A percentile compares a stretch with the other conserved stretches of the same genome.
phyloP scores from a whole-genome alignment of 257 asterid species.

The Datura wrightii region DNA sequence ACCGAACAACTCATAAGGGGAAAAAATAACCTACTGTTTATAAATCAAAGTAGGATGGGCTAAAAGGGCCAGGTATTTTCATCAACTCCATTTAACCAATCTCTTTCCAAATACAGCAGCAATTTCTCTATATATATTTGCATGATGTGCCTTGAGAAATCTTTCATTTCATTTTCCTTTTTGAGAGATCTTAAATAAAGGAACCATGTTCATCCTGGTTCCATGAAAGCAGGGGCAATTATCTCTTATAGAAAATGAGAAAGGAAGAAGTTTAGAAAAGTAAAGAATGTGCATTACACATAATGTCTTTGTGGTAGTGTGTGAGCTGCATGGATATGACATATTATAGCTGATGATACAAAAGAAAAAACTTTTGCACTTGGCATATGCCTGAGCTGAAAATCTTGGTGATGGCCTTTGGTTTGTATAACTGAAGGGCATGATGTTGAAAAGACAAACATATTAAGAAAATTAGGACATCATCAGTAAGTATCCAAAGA shows the following conservation, averaged over 20 bases:
- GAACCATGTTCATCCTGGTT: slow-evolving; percentile 12
- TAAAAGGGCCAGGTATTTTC: slow-evolving; percentile 5
- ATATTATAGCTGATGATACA: background rate
- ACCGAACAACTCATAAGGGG: background rate
- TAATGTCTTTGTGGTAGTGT: background rate
- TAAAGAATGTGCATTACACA: background rate
- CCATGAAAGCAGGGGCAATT: background rate
- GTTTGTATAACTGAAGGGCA: background rate
- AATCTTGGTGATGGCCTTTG: background rate
- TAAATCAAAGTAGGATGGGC: background rate
- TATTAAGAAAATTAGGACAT: background rate
- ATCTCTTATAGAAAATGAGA: background rate
- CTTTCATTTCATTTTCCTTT: background rate
- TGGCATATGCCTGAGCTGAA: background rate
- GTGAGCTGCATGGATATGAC: background rate
- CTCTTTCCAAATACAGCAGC: background rate
- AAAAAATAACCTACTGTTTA: background rate
- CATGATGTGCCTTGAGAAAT: background rate
- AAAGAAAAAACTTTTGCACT: background rate
- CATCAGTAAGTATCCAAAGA: background rate
- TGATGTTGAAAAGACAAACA: background rate
- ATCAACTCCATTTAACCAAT: slow-evolving; percentile 13
- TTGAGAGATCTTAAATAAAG: background rate
- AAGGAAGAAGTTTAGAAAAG: slow-evolving; percentile 2
- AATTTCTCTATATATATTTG: background rate